Evolutionary conservation across 306 rosid genomes (phyloP), one percentile per base, ranked within the genome.

Genomic region (Cicer pinnatifidum): DNA sequence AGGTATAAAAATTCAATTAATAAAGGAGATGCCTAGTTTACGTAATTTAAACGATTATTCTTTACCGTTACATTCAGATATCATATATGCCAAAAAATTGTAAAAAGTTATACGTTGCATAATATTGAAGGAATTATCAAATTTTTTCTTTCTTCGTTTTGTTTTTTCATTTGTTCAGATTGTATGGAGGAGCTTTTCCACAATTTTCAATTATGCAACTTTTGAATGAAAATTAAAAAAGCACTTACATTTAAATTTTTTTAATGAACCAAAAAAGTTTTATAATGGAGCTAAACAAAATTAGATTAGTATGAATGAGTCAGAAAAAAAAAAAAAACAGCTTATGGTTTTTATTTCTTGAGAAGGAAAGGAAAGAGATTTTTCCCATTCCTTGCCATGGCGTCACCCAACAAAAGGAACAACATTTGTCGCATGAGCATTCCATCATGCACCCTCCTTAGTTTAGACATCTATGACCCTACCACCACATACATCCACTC

Each of bases 341-440:
- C 9, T 77, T 4, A 11, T 5, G 37, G 39, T 64, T 69, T 69
- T 79, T 11, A 33, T 45, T 56, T 65, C 35, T 48, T 80, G 16
- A 58, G 68, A 68, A 46, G 50, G 58, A 73, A 63, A 67, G 46
- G 67, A 53, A 64, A 72, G 76, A 43, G 12, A 39, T 71, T 80
- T 68, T 67, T 15, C 17, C 40, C 37, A 60, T 76, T 61, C 10
- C 44, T 66, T 73, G 78, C 72, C 51, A 77, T 84, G 80, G 78
- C 81, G 84, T 77, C 82, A 77, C 68, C 77, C 75, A 77, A 73
- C 82, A 77, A 77, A 84, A 77, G 64, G 87, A 84, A 77, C 72
- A 69, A 23, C 72, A 37, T 76, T 72, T 62, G 69, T 77, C 40
- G 41, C n/a, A 77, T 68, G 77, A 46, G 75, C 76, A 67, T 59